Evolutionary conservation across 1,139 yeast genomes (phyloP).

Genomic region (Oligophagozyma castellii): DNA sequence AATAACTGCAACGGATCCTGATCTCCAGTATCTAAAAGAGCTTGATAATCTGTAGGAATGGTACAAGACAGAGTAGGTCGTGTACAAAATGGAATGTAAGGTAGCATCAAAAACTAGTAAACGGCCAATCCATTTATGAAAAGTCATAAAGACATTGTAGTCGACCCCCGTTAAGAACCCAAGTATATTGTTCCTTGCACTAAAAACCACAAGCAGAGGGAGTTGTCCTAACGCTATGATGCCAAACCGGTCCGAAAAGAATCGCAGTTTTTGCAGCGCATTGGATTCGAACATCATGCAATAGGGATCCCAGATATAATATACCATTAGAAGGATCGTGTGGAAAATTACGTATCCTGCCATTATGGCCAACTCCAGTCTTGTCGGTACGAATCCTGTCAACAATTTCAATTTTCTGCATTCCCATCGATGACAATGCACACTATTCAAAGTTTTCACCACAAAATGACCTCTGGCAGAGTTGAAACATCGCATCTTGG

Average conservation of each 20-base stretch:
- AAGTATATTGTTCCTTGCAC: slow-evolving; percentile 52
- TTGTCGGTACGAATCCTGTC: slow-evolving; percentile 27
- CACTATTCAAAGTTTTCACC: too few relatives aligned
- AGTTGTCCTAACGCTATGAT: slow-evolving; percentile 33
- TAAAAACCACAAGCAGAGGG: slow-evolving; percentile 40
- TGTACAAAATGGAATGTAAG: slow-evolving; percentile 36
- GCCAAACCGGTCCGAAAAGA: slow-evolving; percentile 39
- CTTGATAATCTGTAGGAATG: slow-evolving; percentile 5
- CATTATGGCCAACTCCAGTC: slow-evolving; percentile 43
- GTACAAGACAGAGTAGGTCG: slow-evolving; percentile 20
- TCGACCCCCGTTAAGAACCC: slow-evolving; percentile 54
- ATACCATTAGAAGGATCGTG: slow-evolving; percentile 29
- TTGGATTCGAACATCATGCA: slow-evolving; percentile 31
- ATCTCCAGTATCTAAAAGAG: slow-evolving; percentile 23
- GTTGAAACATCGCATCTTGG: too few relatives aligned
- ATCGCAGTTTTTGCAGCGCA: slow-evolving; percentile 28
- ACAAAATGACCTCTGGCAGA: too few relatives aligned
- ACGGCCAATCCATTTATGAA: slow-evolving; percentile 58
- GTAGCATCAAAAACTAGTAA: slow-evolving; percentile 25
- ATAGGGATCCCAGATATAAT: slow-evolving; percentile 27
- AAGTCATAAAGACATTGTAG: slow-evolving; percentile 40
- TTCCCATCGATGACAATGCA: too few relatives aligned
- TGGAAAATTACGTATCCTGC: slow-evolving; percentile 34
- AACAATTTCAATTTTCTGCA: too few relatives aligned
- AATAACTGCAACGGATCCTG: slow-evolving; percentile 42